Evolutionary conservation across 257 asterid species (phyloP).

Genomic region (Solanum etuberosum): DNA sequence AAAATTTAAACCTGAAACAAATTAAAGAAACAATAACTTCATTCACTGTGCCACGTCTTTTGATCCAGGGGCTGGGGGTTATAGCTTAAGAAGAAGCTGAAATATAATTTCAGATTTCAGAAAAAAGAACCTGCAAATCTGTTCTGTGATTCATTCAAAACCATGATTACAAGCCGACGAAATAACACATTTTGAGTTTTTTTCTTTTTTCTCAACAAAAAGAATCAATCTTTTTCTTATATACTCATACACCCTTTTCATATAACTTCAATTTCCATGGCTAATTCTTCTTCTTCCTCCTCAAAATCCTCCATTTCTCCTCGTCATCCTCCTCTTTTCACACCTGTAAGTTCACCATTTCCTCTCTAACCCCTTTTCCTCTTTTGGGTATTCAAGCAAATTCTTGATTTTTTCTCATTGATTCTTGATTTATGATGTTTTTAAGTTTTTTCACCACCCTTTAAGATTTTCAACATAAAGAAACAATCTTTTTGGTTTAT

Average conservation of each 20-base stretch:
- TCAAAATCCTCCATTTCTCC: conserved; percentile 52
- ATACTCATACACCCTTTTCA: background rate
- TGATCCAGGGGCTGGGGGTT: background rate
- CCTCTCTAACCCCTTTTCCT: background rate
- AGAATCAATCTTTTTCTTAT: background rate
- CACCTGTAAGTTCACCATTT: conserved; percentile 42
- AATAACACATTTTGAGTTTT: background rate
- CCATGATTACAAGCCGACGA: conserved; percentile 26
- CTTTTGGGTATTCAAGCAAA: background rate
- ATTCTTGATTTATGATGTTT: background rate
- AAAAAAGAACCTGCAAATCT: conserved; percentile 10
- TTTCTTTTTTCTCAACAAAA: background rate
- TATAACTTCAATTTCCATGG: conserved; percentile 32
- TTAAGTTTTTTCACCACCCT: background rate
- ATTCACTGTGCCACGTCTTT: rapidly evolving
- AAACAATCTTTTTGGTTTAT: background rate
- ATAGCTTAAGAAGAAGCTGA: background rate
- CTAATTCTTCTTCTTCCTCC: conserved; percentile 36
- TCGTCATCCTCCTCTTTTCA: conserved; percentile 59
- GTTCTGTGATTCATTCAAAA: conserved; percentile 4
- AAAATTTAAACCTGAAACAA: rapidly evolving
- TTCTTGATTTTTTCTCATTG: background rate
- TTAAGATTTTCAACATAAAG: background rate
- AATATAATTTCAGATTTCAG: background rate
- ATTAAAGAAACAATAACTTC: rapidly evolving